Conservation (phyloP, 441 rosid species). For the Lepidium campestre region DNA sequence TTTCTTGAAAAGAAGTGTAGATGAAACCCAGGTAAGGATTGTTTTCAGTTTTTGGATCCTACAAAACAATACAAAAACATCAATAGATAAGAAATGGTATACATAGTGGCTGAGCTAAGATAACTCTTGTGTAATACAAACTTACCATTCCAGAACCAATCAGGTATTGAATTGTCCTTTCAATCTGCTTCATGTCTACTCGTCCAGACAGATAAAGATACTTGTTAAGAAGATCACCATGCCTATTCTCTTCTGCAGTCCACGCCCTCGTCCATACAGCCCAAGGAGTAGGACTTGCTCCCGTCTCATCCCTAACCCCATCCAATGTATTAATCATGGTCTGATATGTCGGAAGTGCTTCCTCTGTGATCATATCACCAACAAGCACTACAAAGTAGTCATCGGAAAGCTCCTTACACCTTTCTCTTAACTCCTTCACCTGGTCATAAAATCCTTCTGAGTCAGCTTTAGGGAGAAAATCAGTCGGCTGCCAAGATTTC, state of each 20-base stretch:
- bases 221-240: slow-evolving; percentile 50
- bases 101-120: background rate
- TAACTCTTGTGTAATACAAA: background rate
- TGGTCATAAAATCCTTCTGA: slow-evolving; percentile 47
- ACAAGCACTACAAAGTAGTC: slow-evolving; percentile 45
- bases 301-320: slow-evolving; percentile 45
- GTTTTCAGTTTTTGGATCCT: slow-evolving; percentile 56
- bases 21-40: slow-evolving; percentile 48
- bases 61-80: background rate
- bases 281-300: slow-evolving; percentile 46
- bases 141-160: slow-evolving; percentile 57
- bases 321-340: slow-evolving; percentile 48
- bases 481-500: slow-evolving; percentile 45
- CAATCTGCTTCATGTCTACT: slow-evolving; percentile 49
- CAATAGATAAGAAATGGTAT: background rate
- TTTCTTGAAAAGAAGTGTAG: slow-evolving; percentile 55
- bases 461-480: slow-evolving; percentile 39
- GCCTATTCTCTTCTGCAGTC: slow-evolving; percentile 58
- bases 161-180: slow-evolving; percentile 47
- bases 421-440: slow-evolving; percentile 43
- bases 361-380: slow-evolving; percentile 59
- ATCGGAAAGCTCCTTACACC: slow-evolving; percentile 39
- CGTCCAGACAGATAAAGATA: slow-evolving; percentile 49
- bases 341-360: slow-evolving; percentile 51
- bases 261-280: slow-evolving; percentile 45